phyloP scores from a whole-genome alignment of 176 grass and related monocot species.

The Avena insularis region DNA sequence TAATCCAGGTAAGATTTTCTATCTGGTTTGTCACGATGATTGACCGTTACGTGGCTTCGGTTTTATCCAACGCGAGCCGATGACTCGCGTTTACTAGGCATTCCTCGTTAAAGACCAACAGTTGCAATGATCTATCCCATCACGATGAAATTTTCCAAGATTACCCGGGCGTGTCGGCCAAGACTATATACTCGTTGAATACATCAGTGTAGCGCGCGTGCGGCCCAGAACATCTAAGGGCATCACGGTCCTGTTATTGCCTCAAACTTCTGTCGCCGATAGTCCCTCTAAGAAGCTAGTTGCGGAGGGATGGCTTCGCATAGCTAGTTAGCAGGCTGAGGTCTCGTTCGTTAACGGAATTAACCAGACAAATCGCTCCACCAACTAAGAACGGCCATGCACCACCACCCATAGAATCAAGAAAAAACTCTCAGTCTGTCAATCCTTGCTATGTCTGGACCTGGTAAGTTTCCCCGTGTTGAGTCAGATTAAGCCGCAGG shows the following conservation, averaged over 20 bases:
- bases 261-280: slow-evolving; percentile 75
- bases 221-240: slow-evolving; percentile 90
- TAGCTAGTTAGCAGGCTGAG: slow-evolving; percentile 71
- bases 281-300: slow-evolving; percentile 95
- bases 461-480: slow-evolving; percentile 24
- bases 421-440: background rate
- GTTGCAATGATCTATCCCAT: too few species aligned
- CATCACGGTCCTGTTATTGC: slow-evolving; percentile 66
- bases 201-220: slow-evolving; percentile 83
- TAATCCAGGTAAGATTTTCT: background rate
- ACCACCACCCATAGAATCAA: too few species aligned
- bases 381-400: slow-evolving; percentile 57
- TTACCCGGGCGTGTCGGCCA: too few species aligned
- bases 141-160: too few species aligned
- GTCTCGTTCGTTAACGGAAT: slow-evolving; percentile 74
- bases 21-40: too few species aligned
- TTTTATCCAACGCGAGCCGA: too few species aligned
- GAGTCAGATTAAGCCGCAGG: slow-evolving; percentile 22
- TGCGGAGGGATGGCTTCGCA: slow-evolving; percentile 56
- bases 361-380: slow-evolving; percentile 73
- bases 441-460: slow-evolving; percentile 70
- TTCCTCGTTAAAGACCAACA: too few species aligned
- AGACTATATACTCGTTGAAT: too few species aligned
- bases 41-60: too few species aligned
- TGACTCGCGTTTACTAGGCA: too few species aligned